Percentiles rank a stretch among this genome's conserved stretches.
Evolutionary conservation across 441 rosid species (phyloP).

Genomic region (Erodium texanum): DNA sequence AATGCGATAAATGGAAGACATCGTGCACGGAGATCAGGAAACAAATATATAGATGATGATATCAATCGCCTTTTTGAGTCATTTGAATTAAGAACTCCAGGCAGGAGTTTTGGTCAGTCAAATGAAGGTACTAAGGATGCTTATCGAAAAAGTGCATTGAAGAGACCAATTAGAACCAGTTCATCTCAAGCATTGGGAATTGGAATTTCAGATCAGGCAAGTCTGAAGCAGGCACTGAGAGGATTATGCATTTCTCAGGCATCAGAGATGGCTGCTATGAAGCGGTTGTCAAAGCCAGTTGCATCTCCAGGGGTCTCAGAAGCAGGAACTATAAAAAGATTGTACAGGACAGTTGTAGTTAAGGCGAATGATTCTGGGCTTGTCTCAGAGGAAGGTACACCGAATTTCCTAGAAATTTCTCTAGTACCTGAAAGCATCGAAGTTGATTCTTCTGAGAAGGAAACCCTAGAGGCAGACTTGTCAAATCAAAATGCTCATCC

Average conservation of each 20-base stretch:
- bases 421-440: conserved; percentile 43
- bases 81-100: conserved; percentile 41
- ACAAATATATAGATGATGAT: conserved; percentile 57
- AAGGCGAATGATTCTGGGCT: conserved; percentile 46
- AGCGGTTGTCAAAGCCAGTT: conserved; percentile 44
- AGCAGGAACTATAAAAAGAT: conserved; percentile 50
- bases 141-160: conserved; percentile 53
- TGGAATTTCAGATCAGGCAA: conserved; percentile 60
- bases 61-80: conserved; percentile 66
- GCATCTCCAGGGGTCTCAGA: conserved; percentile 41
- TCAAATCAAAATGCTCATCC: conserved; percentile 21
- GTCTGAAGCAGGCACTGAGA: conserved; percentile 80
- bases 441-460: conserved; percentile 22
- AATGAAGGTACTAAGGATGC: conserved; percentile 31
- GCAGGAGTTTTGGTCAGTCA: conserved; percentile 25
- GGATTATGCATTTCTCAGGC: conserved; percentile 81
- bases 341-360: conserved; percentile 55
- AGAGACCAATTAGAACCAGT: conserved; percentile 58
- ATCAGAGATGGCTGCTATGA: conserved; percentile 80
- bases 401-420: conserved; percentile 51
- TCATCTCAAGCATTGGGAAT: conserved; percentile 52
- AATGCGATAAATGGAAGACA: conserved; percentile 22
- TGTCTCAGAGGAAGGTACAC: conserved; percentile 33
- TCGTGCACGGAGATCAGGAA: conserved; percentile 26
- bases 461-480: conserved; percentile 25